Base-by-base conservation (phyloP, 176 grass and related monocot species). In the Oropetium thomaeum region DNA sequence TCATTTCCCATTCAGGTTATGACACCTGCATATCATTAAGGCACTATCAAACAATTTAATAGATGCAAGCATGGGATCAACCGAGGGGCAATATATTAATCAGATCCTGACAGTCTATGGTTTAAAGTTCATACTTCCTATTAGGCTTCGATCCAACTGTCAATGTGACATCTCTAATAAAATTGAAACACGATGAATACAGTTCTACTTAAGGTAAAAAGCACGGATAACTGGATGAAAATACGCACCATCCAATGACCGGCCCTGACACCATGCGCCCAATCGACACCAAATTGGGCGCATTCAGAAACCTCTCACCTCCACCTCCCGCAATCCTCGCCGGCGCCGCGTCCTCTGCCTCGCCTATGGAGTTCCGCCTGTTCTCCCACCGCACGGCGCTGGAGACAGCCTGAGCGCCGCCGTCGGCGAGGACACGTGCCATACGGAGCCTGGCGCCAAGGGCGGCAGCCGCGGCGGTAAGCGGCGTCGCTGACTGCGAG, bases 241-340 rank as follows among this genome's bases (percentile, higher is more conserved):
- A 57, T 51, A 62, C 78, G 77, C 67, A 98, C 95, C 88, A 98
- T 67, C 91, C 95, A 76, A 98, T 98, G 49, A 89, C 73, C 40
- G 91, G 91, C 19, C 95, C 95, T 9, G 95, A 98, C 16, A 85
- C 75, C 95, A 98, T 92, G 61, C 95, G 83, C 49, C 86, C 85
- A 74, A 98, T 87, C 51, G 95, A 97, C 65, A 97, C 86, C 75
- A 93, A 81, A 92, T 97, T 97, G 32, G 95, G 91, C 35, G 91
- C 86, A 89, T 97, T 97, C 74, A 97, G 81, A 70, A 97, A 87
- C 75, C 58, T 92, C 34, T 97, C 95, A 28, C 74, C 47, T 77
- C 63, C 58, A 7, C 42, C 33, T 8, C 58, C 69, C 34, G 8
- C 70, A 4, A 4, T 11, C 22, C 74, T 45, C 51, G 27, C 29